Percentiles rank a stretch among this genome's conserved stretches.
Conservation (phyloP, 306 rosid species). For the Cicer judaicum region DNA sequence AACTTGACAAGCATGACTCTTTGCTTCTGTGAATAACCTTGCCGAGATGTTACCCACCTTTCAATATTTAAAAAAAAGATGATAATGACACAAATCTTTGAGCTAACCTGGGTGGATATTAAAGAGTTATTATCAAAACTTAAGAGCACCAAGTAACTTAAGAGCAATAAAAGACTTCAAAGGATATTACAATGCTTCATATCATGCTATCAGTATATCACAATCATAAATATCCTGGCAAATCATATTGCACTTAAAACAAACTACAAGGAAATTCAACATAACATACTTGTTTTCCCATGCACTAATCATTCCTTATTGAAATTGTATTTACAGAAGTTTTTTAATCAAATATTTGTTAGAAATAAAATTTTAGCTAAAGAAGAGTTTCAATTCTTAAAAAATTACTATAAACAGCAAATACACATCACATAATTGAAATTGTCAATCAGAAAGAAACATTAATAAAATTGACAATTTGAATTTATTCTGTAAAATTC, state of each 20-base stretch:
- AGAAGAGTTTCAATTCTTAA: neutral
- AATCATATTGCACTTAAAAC: no score
- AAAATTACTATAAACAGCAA: slow-evolving; percentile 8
- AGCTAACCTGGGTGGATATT: slow-evolving; percentile 61
- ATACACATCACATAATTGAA: slow-evolving; percentile 27
- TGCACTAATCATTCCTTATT: slow-evolving; percentile 6
- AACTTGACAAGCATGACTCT: slow-evolving; percentile 59
- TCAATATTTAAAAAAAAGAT: slow-evolving; percentile 3
- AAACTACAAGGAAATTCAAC: neutral
- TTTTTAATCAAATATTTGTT: slow-evolving; percentile 2
- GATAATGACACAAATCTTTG: neutral
- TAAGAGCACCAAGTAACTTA: no score
- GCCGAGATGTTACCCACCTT: slow-evolving; percentile 83
- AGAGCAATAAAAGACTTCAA: no score
- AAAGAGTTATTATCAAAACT: no score
- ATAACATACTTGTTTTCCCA: slow-evolving; percentile 13
- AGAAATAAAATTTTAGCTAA: neutral
- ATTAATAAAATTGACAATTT: neutral
- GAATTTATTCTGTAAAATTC: slow-evolving; percentile 16
- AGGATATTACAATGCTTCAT: no score
- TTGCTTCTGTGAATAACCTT: slow-evolving; percentile 49
- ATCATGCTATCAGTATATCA: no score
- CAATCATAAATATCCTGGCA: no score
- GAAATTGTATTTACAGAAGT: slow-evolving; percentile 19
- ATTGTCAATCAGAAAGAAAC: slow-evolving; percentile 13